phyloP scores from a whole-genome alignment of 805 yeast genomes.

The Sporopachydermia lactativora region DNA sequence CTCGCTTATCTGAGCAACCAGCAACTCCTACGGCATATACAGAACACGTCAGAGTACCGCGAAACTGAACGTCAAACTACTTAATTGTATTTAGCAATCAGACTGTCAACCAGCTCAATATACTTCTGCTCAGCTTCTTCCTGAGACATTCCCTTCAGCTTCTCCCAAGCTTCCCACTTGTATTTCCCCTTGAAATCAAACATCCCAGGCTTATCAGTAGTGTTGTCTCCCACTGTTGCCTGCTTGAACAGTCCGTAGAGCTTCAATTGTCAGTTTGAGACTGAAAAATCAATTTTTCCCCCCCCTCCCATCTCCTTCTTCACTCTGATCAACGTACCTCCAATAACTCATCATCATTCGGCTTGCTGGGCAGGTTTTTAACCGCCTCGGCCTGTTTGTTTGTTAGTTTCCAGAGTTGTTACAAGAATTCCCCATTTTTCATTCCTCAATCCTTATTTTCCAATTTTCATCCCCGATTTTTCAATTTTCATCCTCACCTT shows the following conservation, averaged over 20 bases:
- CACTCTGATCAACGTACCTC: slow-evolving; percentile 23
- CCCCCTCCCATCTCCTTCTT: too few species aligned
- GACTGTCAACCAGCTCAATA: slow-evolving; percentile 52
- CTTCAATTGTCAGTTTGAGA: too few species aligned
- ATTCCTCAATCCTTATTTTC: too few species aligned
- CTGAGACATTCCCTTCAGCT: slow-evolving; percentile 69
- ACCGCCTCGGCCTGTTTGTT: slow-evolving; percentile 69
- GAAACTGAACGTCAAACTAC: too few species aligned
- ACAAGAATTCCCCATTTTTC: too few species aligned
- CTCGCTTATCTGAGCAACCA: too few species aligned
- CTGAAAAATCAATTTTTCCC: too few species aligned
- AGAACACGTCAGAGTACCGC: too few species aligned
- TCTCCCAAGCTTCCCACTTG: slow-evolving; percentile 97
- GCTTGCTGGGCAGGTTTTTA: slow-evolving; percentile 58
- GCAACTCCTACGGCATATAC: too few species aligned
- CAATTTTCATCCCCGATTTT: background rate
- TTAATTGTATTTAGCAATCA: slow-evolving; percentile 38
- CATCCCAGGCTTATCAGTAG: slow-evolving; percentile 74
- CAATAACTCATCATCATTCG: slow-evolving; percentile 76
- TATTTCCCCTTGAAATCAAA: slow-evolving; percentile 91
- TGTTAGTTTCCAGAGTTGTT: background rate
- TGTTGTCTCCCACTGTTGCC: slow-evolving; percentile 93
- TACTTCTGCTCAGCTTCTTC: slow-evolving; percentile 77
- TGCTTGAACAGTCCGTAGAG: slow-evolving; percentile 92
- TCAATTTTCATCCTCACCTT: background rate